phyloP scores from a whole-genome alignment of 2,329 filamentous ascomycete species.

The Chaetothyriales sp. region DNA sequence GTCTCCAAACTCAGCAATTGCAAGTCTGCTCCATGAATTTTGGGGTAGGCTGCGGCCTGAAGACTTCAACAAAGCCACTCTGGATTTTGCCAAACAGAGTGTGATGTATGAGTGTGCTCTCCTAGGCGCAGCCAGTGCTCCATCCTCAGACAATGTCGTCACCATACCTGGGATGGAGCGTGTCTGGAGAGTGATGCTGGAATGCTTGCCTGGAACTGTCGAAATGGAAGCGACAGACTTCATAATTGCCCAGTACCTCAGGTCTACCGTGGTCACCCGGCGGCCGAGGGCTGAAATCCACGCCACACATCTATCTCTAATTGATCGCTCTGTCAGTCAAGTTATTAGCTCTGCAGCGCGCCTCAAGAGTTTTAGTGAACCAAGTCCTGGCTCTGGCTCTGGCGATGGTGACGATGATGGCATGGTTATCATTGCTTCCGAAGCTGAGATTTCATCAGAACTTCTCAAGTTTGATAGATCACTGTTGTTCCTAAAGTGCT shows the following conservation, averaged over 20 bases:
- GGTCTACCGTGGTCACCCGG: slow-evolving; percentile 29
- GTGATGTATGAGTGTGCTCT: slow-evolving; percentile 32
- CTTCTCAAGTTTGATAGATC: slow-evolving; percentile 54
- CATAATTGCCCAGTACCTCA: slow-evolving; percentile 60
- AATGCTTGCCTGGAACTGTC: slow-evolving; percentile 48
- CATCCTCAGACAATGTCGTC: slow-evolving; percentile 26
- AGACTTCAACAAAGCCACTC: slow-evolving; percentile 25
- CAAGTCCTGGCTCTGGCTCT: slow-evolving; percentile 10
- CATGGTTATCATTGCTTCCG: slow-evolving; percentile 32
- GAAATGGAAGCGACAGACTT: slow-evolving; percentile 53
- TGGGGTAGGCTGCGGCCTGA: slow-evolving; percentile 26
- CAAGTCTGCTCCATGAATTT: slow-evolving; percentile 30
- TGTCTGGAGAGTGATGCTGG: slow-evolving; percentile 70
- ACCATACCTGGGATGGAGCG: slow-evolving; percentile 45
- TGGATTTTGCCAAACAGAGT: slow-evolving; percentile 29
- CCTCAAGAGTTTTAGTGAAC: slow-evolving; percentile 36
- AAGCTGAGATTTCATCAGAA: slow-evolving; percentile 37
- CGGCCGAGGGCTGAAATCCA: slow-evolving; percentile 34
- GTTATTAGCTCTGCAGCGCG: slow-evolving; percentile 47
- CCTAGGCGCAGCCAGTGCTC: slow-evolving; percentile 31
- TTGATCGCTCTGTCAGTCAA: slow-evolving; percentile 57
- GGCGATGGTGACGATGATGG: slow-evolving; percentile 32
- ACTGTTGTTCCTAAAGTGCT: slow-evolving; percentile 50
- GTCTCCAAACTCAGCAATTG: slow-evolving; percentile 24
- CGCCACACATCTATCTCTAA: slow-evolving; percentile 51